Conservation (phyloP, 768 basidiomycete species). For the Vararia minispora region DNA sequence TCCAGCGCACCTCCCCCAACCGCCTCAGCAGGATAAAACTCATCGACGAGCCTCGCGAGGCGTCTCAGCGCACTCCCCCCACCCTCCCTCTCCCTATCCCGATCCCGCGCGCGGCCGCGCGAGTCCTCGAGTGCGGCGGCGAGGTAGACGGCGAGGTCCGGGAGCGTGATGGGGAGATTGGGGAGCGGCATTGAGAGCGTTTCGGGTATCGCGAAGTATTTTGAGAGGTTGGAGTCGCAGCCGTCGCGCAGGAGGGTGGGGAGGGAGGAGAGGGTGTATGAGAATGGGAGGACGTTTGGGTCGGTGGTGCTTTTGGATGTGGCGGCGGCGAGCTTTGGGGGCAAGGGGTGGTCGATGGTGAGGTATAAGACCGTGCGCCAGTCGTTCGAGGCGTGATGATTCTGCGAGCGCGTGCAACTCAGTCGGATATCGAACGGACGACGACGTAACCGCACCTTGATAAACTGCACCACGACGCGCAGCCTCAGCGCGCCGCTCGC, state of each 20-base stretch:
- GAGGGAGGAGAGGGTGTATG: constrained; percentile 49
- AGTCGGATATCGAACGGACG: background rate
- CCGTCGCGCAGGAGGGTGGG: constrained; percentile 56
- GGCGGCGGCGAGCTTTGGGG: constrained; percentile 30
- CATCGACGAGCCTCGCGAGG: constrained; percentile 58
- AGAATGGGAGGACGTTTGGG: constrained; percentile 59
- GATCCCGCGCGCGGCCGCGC: constrained; percentile 46
- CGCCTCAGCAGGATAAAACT: constrained; percentile 47
- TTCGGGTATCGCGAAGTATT: constrained; percentile 60
- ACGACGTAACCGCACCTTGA: constrained; percentile 39
- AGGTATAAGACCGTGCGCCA: constrained; percentile 76
- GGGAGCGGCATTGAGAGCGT: constrained; percentile 52
- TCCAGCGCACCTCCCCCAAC: constrained; percentile 19
- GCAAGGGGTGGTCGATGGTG: constrained; percentile 58
- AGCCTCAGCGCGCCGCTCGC: constrained; percentile 46
- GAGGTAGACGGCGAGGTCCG: constrained; percentile 65
- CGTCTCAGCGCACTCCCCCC: constrained; percentile 50
- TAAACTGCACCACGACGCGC: constrained; percentile 69
- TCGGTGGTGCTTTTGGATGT: constrained; percentile 45
- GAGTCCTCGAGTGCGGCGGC: constrained; percentile 63
- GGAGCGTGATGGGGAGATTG: constrained; percentile 62
- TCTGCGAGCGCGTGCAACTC: constrained; percentile 26
- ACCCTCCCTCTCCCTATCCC: too few relatives aligned
- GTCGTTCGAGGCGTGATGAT: constrained; percentile 42
- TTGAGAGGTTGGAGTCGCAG: constrained; percentile 51